These are phyloP conservation scores for Agaricales sp. DNA, from an alignment of 1,284 basidiomycete genomes.

Conservation along the genomic window DNA sequence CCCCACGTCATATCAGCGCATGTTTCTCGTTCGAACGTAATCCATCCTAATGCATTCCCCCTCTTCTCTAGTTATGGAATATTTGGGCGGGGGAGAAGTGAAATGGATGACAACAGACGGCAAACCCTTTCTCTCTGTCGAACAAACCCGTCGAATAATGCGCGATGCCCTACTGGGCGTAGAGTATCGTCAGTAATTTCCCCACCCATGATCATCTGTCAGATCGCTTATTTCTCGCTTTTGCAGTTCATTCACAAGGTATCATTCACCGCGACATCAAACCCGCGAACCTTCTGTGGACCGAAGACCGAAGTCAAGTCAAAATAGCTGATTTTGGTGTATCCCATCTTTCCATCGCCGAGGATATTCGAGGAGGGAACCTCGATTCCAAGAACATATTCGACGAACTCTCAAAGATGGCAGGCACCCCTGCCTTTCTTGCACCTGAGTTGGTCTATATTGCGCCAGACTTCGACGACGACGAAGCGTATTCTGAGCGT, in stretches of 20 bases:
- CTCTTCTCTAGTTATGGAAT: conserved; percentile 61
- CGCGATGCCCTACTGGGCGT: conserved; percentile 76
- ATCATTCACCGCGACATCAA: conserved; percentile 94
- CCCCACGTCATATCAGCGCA: neutral
- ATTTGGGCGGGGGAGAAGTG: conserved; percentile 76
- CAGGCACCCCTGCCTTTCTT: conserved; percentile 79
- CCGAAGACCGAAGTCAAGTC: conserved; percentile 55
- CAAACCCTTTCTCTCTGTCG: conserved; percentile 59
- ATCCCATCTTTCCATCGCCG: conserved; percentile 56
- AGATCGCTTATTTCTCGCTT: conserved; percentile 1
- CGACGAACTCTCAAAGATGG: conserved; percentile 21
- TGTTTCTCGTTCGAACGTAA: neutral
- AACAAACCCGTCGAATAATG: conserved; percentile 67
- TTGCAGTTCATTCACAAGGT: conserved; percentile 73
- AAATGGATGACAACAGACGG: conserved; percentile 55
- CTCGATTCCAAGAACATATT: conserved; percentile 21
- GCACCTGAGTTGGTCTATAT: conserved; percentile 82
- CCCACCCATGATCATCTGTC: neutral
- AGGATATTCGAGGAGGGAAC: neutral
- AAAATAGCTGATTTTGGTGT: conserved; percentile 91
- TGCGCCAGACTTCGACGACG: conserved; percentile 14
- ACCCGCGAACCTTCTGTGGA: conserved; percentile 79
- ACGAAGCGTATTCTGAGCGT: conserved; percentile 11
- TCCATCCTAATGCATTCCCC: conserved; percentile 3
- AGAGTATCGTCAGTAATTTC: conserved; percentile 57